phyloP scores from a whole-genome alignment of 2,329 filamentous ascomycete genomes.

The Fusarium mangiferae region DNA sequence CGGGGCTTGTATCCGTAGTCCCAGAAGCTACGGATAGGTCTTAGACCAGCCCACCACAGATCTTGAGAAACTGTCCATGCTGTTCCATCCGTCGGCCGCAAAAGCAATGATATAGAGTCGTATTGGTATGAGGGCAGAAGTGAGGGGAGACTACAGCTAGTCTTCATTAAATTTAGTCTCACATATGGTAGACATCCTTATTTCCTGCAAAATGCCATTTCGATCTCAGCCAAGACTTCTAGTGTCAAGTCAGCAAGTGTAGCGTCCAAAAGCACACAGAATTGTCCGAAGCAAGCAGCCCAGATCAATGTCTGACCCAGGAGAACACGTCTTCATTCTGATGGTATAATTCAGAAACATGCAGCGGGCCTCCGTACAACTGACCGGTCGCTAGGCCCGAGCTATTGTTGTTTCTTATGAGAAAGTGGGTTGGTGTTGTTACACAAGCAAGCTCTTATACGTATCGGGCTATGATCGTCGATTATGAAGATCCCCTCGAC shows the following conservation, averaged over 20 bases:
- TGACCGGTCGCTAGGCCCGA: conserved; percentile 1
- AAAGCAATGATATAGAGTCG: conserved; percentile 15
- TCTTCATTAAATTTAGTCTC: conserved; percentile 18
- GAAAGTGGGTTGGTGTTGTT: conserved; percentile 17
- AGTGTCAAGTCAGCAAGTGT: neutral
- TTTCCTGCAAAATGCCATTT: conserved; percentile 15
- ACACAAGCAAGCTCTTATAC: conserved; percentile 28
- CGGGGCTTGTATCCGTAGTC: conserved; percentile 10
- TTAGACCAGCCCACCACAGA: neutral
- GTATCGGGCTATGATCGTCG: conserved; percentile 27
- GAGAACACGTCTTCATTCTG: neutral
- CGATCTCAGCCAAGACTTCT: conserved; percentile 4
- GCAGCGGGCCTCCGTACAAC: conserved; percentile 10
- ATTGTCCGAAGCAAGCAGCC: neutral
- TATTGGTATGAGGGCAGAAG: conserved; percentile 9
- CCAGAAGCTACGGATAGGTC: conserved; percentile 3
- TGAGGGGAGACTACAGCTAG: conserved; percentile 10
- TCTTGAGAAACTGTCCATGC: neutral
- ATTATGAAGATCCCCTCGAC: conserved; percentile 13
- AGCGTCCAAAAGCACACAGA: conserved; percentile 2
- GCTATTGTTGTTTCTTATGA: neutral
- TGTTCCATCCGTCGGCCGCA: neutral
- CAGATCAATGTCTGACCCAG: conserved; percentile 3
- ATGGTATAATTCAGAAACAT: conserved; percentile 13
- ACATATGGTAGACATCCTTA: conserved; percentile 12